Base-by-base conservation (phyloP, 441 rosid genomes). In the Pelargonium australe region DNA sequence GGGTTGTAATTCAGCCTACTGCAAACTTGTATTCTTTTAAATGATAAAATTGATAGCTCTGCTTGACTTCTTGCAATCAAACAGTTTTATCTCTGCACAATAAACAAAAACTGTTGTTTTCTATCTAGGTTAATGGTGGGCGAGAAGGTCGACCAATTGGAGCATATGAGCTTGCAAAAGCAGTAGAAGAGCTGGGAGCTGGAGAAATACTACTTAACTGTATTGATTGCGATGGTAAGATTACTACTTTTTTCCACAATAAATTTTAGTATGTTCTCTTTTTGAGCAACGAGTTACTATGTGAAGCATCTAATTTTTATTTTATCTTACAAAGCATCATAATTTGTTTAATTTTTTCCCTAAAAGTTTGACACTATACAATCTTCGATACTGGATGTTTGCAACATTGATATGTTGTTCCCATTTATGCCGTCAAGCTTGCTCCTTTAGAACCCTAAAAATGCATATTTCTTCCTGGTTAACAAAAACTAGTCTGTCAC, bases 91-190 rank as follows among this genome's bases (percentile, higher is more conserved):
- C 43, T 47, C 66, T 63, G 44, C 53, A 67, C 47, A 37, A 65
- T 60, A 65, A 63, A 23, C 20, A 58, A 60, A 63, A 67, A 12
- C 11, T 67, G 11, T 66, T 68, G 31, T 73, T 65, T 61, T 66
- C 72, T 72, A 8, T 72, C 68, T 76, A 95, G 99, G 97, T 92
- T 70, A 87, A 80, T 69, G 99, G 99, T 28, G 99, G 98, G 47
- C 88, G 97, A 81, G 98, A 95, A 78, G 98, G 96, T 73, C 86
- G 98, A 67, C 97, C 91, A 62, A 86, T 90, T 73, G 97, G 98
- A 79, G 99, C 99, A 40, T 90, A 85, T 74, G 99, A 95, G 87
- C 96, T 92, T 75, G 98, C 99, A 28, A 90, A 86, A 86, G 90
- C 90, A 62, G 98, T 92, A 72, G 97, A 95, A 80, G 93, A 85